Conservation (phyloP, 352 stramenopile genomes). For the Phytophthora gonapodyides region DNA sequence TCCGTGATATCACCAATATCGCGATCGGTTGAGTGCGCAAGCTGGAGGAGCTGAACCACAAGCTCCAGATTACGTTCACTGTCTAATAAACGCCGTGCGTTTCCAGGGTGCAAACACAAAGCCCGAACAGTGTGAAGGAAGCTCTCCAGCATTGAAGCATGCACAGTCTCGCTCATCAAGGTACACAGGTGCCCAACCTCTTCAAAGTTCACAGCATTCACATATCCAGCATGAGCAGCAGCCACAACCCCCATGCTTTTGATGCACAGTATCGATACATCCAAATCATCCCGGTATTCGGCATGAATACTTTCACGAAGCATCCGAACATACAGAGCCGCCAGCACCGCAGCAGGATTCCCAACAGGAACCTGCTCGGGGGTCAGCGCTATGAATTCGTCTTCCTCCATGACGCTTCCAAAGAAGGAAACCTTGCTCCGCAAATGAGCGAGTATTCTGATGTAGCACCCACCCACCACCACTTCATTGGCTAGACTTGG, state of each 20-base stretch:
- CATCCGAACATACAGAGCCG: conserved; percentile 71
- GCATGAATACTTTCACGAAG: conserved; percentile 77
- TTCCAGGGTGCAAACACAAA: conserved; percentile 50
- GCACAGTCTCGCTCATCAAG: conserved; percentile 68
- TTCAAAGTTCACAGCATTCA: conserved; percentile 57
- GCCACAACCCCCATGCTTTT: conserved; percentile 69
- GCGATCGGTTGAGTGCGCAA: conserved; percentile 57
- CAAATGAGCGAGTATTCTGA: conserved; percentile 67
- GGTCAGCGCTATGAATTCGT: conserved; percentile 54
- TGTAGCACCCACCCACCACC: conserved; percentile 90
- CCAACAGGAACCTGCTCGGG: conserved; percentile 60
- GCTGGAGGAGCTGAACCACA: conserved; percentile 64
- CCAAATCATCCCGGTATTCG: conserved; percentile 68
- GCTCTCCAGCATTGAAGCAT: conserved; percentile 57
- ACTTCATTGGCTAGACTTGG: conserved; percentile 86
- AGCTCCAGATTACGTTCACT: conserved; percentile 51
- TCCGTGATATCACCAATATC: conserved; percentile 22
- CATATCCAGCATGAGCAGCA: conserved; percentile 46
- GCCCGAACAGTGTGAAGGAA: conserved; percentile 63
- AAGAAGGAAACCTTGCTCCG: conserved; percentile 52
- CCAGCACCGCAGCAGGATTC: conserved; percentile 57
- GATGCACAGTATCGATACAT: conserved; percentile 64
- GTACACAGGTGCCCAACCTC: conserved; percentile 71
- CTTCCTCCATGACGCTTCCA: conserved; percentile 50
- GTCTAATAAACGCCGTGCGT: conserved; percentile 58